Base-by-base conservation (phyloP, 441 rosid genomes). In the Mallotus japonicus region DNA sequence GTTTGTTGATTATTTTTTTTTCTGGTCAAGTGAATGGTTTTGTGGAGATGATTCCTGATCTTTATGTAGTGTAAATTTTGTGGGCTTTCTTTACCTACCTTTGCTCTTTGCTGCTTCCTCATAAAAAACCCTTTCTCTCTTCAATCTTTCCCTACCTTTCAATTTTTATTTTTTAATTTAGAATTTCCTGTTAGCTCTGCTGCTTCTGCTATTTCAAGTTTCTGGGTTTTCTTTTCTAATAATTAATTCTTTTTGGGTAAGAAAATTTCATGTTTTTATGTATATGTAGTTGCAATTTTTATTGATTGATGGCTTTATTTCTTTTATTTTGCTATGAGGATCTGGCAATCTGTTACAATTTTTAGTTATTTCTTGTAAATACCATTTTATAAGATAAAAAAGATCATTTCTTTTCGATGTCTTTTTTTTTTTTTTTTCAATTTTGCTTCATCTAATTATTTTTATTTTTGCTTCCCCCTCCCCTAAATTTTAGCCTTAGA, bases 31-130 rank as follows among this genome's bases (percentile, higher is more conserved):
- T 22, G 11, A 22, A 19, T 10, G 14, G 8, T 56, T 46, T 63
- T 69, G 2, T 5, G 7, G 62, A 4, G 20, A 40, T 56, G 19
- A 12, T 57, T 69, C 72, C 64, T 57, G 72, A 69, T 56, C 53
- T 56, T 56, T 69, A 54, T 69, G 24, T 55, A 14, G 24, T 54
- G 16, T 56, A 42, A 42, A 20, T 58, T 69, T 42, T 24, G 32
- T 28, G 32, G 32, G 32, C 32, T 28, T 28, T 28, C 28, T 24
- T 2, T 24, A 24, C 28, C 28, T 24, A 24, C 28, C 28, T 24
- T 24, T 24, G 28, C 28, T 24, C 28, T 24, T 28, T 28, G 32
- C 32, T 28, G 32, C 32, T 28, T 28, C 3, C 28, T 28, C 32
- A 28, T 1, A 1, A 24, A 28, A 28, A 28, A 28, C 32, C 32